These are phyloP conservation scores for Candida anglica DNA, from an alignment of 805 yeast genomes.

Conservation along the genomic window DNA sequence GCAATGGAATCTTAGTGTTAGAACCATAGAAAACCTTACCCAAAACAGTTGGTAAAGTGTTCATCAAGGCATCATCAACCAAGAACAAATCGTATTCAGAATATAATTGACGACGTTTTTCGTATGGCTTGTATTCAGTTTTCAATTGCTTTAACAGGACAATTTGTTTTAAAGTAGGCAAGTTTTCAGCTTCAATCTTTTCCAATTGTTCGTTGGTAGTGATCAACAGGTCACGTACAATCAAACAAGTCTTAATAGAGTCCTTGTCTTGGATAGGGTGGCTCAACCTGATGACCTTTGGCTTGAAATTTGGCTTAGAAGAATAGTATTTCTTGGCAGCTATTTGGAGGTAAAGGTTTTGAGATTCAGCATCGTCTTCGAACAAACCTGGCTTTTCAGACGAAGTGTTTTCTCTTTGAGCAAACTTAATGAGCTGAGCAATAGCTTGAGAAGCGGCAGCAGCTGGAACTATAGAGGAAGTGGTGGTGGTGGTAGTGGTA, in stretches of 20 bases:
- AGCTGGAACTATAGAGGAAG: constrained; percentile 4
- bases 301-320: constrained; percentile 55
- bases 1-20: constrained; percentile 50
- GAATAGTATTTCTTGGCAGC: constrained; percentile 64
- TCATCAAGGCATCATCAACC: constrained; percentile 78
- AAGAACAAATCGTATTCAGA: constrained; percentile 71
- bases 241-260: constrained; percentile 54
- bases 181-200: constrained; percentile 41
- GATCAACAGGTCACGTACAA: constrained; percentile 60
- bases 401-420: constrained; percentile 27
- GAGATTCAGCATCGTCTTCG: constrained; percentile 42
- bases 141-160: constrained; percentile 73
- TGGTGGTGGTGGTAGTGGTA: neutral
- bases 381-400: constrained; percentile 40
- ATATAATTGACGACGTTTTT: constrained; percentile 74
- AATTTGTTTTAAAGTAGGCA: constrained; percentile 49
- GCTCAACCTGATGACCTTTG: constrained; percentile 43
- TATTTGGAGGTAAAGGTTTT: constrained; percentile 56
- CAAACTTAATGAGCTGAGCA: constrained; percentile 61
- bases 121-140: constrained; percentile 83
- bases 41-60: constrained; percentile 75
- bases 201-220: constrained; percentile 42
- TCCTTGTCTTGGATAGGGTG: constrained; percentile 42
- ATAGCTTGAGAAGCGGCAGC: constrained; percentile 44
- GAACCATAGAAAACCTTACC: constrained; percentile 74